A percentile compares a stretch with the other conserved stretches of the same genome.
These are phyloP conservation scores for Aquilaria malaccensis DNA, from an alignment of 345 rosid genomes.

Conservation along the genomic window DNA sequence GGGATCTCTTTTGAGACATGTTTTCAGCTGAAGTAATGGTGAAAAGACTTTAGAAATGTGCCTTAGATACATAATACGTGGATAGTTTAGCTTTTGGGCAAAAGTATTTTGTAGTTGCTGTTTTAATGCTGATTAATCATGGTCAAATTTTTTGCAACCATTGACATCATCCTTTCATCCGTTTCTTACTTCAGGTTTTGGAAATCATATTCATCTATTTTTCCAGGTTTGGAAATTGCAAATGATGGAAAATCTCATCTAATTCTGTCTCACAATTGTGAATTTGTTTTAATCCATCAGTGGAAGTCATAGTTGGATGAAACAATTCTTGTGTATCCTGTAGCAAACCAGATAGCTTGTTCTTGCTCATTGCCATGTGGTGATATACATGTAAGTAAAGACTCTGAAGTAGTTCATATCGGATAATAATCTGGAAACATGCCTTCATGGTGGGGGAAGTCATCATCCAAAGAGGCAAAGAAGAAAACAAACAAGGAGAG, in stretches of 20 bases:
- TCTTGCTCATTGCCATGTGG: conserved; percentile 4
- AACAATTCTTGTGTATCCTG: conserved; percentile 1
- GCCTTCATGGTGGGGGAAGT: conserved; percentile 59
- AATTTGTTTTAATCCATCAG: conserved; percentile 7
- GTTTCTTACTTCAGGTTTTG: not conserved
- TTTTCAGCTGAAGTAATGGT: too few species aligned
- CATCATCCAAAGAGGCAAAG: conserved; percentile 39
- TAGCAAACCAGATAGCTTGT: conserved; percentile 3
- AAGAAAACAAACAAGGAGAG: conserved; percentile 48
- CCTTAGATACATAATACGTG: too few species aligned
- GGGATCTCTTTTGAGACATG: too few species aligned
- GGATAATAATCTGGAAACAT: conserved; percentile 16
- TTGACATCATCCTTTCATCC: not conserved
- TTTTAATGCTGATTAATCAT: conserved; percentile 3
- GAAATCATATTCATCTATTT: not conserved
- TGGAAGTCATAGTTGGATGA: conserved; percentile 12
- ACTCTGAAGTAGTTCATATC: too few species aligned
- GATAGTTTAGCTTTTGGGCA: not conserved
- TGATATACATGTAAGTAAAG: conserved; percentile 1
- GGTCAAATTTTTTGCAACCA: not conserved
- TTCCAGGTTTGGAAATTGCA: conserved; percentile 13
- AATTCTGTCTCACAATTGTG: conserved; percentile 8
- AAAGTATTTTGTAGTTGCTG: not conserved
- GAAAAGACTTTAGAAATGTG: too few species aligned
- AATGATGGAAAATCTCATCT: conserved; percentile 13